Evolutionary conservation across 2,329 filamentous ascomycete genomes (phyloP).

Genomic region (Neofusicoccum parvum): DNA sequence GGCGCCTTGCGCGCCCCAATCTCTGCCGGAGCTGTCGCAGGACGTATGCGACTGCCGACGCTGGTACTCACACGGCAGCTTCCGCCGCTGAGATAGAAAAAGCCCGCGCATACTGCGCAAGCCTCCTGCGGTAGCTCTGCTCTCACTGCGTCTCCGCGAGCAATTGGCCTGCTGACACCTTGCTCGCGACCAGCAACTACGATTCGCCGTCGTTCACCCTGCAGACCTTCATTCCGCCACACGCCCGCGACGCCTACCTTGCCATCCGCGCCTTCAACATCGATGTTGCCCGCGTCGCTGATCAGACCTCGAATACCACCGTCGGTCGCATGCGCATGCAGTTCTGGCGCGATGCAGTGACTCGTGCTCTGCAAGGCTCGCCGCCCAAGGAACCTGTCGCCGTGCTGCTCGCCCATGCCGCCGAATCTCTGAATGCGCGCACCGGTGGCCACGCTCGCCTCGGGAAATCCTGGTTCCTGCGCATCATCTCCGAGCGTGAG

Average conservation of each 20-base stretch:
- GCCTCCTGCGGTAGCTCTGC: conserved; percentile 54
- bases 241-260: conserved; percentile 79
- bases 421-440: conserved; percentile 57
- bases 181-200: conserved; percentile 63
- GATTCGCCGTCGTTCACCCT: conserved; percentile 88
- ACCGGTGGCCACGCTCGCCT: conserved; percentile 53
- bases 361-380: conserved; percentile 72
- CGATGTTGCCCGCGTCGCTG: conserved; percentile 85
- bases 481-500: conserved; percentile 79
- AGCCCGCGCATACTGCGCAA: conserved; percentile 61
- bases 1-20: conserved; percentile 5
- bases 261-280: conserved; percentile 91
- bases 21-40: conserved; percentile 15
- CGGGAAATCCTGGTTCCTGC: conserved; percentile 60
- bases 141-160: neutral
- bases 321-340: conserved; percentile 89
- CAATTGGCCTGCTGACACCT: neutral
- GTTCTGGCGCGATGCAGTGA: conserved; percentile 89
- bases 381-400: conserved; percentile 92
- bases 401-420: conserved; percentile 74
- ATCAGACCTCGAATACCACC: conserved; percentile 83
- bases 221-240: conserved; percentile 77
- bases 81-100: conserved; percentile 54
- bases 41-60: conserved; percentile 15
- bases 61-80: conserved; percentile 21